Evolutionary conservation across 2,329 filamentous ascomycete genomes (phyloP).

Genomic region (Clonostachys rosea): DNA sequence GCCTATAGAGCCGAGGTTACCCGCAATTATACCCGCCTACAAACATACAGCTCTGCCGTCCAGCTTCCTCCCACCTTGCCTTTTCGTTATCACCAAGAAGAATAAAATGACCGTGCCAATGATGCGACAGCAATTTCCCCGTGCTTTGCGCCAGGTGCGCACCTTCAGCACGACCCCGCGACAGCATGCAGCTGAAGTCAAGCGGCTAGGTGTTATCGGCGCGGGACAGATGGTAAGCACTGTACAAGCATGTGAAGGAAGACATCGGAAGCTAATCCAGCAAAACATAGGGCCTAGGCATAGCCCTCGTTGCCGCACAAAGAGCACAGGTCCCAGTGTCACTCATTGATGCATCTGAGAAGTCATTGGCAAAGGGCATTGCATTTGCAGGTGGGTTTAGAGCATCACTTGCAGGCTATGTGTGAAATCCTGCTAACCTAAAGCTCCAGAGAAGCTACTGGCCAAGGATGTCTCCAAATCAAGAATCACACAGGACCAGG

Average conservation of each 20-base stretch:
- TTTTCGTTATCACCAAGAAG: constrained; percentile 3
- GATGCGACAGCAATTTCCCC: constrained; percentile 27
- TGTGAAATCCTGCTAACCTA: not conserved
- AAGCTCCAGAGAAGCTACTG: constrained; percentile 69
- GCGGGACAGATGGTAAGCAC: constrained; percentile 89
- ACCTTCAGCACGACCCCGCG: constrained; percentile 66
- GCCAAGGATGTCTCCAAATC: constrained; percentile 89
- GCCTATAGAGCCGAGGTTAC: constrained; percentile 35
- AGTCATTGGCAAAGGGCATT: constrained; percentile 82
- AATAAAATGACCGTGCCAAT: constrained; percentile 32
- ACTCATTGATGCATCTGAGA: constrained; percentile 78
- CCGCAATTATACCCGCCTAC: constrained; percentile 17
- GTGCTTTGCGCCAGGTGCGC: constrained; percentile 35
- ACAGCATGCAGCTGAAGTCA: constrained; percentile 66
- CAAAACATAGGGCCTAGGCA: constrained; percentile 73
- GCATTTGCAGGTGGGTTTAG: constrained; percentile 69
- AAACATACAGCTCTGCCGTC: constrained; percentile 2
- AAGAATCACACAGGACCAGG: constrained; percentile 76
- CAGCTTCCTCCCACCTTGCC: constrained; percentile 1
- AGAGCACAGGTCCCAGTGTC: constrained; percentile 80
- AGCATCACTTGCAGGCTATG: not conserved
- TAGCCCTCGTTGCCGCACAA: constrained; percentile 88
- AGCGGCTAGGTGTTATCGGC: constrained; percentile 85
- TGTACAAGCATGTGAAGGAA: not conserved
- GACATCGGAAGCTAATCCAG: constrained; percentile 8